Base-by-base conservation (phyloP, 2,329 filamentous ascomycete genomes). In the Penicillium brasilianum region DNA sequence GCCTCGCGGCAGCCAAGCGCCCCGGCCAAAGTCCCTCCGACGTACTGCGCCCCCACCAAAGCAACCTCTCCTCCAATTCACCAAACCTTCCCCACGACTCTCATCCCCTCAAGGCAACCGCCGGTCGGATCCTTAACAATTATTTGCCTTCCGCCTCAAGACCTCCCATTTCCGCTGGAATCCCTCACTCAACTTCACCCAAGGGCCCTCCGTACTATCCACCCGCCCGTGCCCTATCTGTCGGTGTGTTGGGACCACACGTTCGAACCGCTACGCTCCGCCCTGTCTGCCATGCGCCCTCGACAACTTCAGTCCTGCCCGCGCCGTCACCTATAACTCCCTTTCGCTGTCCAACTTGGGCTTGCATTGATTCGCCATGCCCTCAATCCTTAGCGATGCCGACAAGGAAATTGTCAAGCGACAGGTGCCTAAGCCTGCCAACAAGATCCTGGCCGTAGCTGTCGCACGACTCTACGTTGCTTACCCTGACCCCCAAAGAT, bases 341-440 rank as follows among this genome's bases (percentile, higher is more conserved):
- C 51, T 50, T 20, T 62, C 36, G 59, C 52, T 16, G 25, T 51
- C 48, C 34, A 51, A 44, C 32, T 56, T 41, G 53, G 49, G 57
- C 18, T 34, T 37, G 44, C 51, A 46, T 61, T 55, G 48, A 69
- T 61, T 66, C 72, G 74, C 63, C 66, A 82, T 82, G 81, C 85
- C 85, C 60, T 87, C 86, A 18, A 87, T 96, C 67, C 87, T 99
- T 59, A 91, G 85, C 76, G 94, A 97, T 74, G 90, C 93, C 73
- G 95, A 99, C 82, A 97, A 96, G 85, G 91, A 96, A 81, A 96
- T 89, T 63, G 93, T 99, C 79, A 96, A 96, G 83, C 90, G 95
- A 76, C 90, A 90, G 70, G 92, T 99, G 57, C 94, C 95, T 64
- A 97, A 96, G 78, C 87, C 92, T 66, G 88, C 89, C 72, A 99